Conservation (phyloP, 2,329 filamentous ascomycete species). For the Aspergillus proliferans region DNA sequence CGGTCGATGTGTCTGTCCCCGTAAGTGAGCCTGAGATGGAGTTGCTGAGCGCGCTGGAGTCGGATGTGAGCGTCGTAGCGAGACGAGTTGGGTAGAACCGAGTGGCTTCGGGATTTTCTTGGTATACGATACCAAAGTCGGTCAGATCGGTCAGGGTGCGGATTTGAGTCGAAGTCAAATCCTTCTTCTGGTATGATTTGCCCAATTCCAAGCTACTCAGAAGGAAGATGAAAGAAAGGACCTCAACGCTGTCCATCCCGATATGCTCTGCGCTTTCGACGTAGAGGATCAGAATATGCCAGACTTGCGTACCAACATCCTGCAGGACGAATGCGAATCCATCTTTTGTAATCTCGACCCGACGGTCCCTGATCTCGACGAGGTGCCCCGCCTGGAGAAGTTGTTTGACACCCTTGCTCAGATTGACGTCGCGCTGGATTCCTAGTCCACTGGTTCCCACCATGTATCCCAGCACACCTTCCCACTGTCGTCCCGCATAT, state of each 20-base stretch:
- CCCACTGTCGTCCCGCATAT: slow-evolving; percentile 86
- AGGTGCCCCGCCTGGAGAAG: slow-evolving; percentile 75
- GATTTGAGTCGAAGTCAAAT: slow-evolving; percentile 71
- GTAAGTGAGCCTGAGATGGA: slow-evolving; percentile 61
- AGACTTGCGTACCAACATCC: slow-evolving; percentile 93
- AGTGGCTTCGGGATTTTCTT: slow-evolving; percentile 39
- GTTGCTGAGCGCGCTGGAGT: slow-evolving; percentile 65
- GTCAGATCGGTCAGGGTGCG: slow-evolving; percentile 86
- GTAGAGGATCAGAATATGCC: slow-evolving; percentile 90
- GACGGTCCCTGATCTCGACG: slow-evolving; percentile 56
- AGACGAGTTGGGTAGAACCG: slow-evolving; percentile 85
- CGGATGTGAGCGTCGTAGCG: slow-evolving; percentile 82
- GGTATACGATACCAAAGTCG: slow-evolving; percentile 88
- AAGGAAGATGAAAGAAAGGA: slow-evolving; percentile 93
- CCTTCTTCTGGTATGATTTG: slow-evolving; percentile 79
- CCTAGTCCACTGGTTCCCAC: slow-evolving; percentile 54
- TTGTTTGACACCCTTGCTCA: slow-evolving; percentile 74
- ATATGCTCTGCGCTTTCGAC: slow-evolving; percentile 73
- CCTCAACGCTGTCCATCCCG: slow-evolving; percentile 81
- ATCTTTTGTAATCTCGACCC: slow-evolving; percentile 75
- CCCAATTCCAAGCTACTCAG: slow-evolving; percentile 89
- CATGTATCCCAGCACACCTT: slow-evolving; percentile 91
- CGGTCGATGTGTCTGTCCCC: slow-evolving; percentile 26
- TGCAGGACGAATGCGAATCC: slow-evolving; percentile 94
- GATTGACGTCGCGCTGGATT: slow-evolving; percentile 43